phyloP scores from a whole-genome alignment of 352 stramenopile genomes.

The Pythium aristosporum region DNA sequence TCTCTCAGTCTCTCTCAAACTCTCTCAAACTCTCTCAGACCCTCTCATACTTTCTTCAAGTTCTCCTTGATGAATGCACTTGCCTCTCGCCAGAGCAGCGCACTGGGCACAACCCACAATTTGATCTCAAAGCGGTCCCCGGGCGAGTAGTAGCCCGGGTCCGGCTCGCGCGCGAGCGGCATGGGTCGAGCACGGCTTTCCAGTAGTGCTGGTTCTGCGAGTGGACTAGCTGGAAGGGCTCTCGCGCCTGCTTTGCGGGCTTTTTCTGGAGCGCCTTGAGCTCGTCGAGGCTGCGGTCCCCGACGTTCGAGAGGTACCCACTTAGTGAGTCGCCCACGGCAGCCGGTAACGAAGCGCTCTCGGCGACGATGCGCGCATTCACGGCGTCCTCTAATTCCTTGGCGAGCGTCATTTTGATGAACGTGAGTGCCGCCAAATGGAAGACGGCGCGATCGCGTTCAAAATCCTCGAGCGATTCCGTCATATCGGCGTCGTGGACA shows the following conservation, averaged over 20 bases:
- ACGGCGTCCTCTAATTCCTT: not conserved
- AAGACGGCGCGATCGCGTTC: not conserved
- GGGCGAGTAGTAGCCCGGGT: constrained; percentile 5
- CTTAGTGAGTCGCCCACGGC: not conserved
- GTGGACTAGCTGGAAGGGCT: constrained; percentile 8
- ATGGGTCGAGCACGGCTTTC: constrained; percentile 1
- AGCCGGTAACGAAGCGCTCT: not conserved
- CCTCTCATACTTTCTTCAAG: not conserved
- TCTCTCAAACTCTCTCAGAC: not conserved
- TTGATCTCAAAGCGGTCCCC: constrained; percentile 21
- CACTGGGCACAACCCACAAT: constrained; percentile 17
- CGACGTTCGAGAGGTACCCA: not conserved
- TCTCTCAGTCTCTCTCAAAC: not conserved
- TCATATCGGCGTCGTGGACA: constrained; percentile 17
- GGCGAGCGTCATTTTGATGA: not conserved
- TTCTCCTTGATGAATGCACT: constrained; percentile 10
- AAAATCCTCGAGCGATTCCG: constrained; percentile 7
- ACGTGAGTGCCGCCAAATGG: constrained; percentile 2
- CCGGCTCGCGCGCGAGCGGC: constrained; percentile 1
- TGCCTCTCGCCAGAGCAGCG: constrained; percentile 6
- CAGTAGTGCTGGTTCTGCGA: constrained; percentile 15
- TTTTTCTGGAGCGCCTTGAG: constrained; percentile 1
- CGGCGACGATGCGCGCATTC: not conserved
- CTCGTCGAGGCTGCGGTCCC: not conserved
- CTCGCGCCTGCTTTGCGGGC: not conserved